phyloP scores from a whole-genome alignment of 768 basidiomycete genomes.

The Boletus bicolor region DNA sequence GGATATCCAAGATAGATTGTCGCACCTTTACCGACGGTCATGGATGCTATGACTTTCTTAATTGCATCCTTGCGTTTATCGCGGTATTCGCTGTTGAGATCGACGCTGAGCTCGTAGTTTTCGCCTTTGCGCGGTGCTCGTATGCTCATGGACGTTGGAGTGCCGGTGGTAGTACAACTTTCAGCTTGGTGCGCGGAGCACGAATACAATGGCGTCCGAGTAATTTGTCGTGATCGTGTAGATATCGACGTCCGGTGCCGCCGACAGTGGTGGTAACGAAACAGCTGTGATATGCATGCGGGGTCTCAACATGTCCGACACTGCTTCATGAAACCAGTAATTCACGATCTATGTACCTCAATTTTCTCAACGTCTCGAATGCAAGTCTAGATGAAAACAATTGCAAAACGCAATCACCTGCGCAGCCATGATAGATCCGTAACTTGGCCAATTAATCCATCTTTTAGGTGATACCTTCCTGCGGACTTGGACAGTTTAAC shows the following conservation, averaged over 20 bases:
- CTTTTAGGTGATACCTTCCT: no score
- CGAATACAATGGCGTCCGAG: neutral
- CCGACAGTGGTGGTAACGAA: neutral
- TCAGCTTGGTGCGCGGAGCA: neutral
- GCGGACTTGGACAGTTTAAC: no score
- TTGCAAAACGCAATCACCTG: neutral
- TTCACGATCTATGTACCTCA: neutral
- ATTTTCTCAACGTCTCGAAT: neutral
- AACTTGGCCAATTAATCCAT: no score
- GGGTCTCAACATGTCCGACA: neutral
- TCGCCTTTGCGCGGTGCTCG: constrained; percentile 77
- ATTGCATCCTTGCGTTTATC: constrained; percentile 98
- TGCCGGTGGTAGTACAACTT: constrained; percentile 2
- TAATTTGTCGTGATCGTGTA: neutral
- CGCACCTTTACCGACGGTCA: constrained; percentile 97
- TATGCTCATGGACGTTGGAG: constrained; percentile 36
- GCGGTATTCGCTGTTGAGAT: constrained; percentile 95
- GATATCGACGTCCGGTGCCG: neutral
- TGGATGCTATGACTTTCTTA: constrained; percentile 95
- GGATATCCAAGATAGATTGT: constrained; percentile 3
- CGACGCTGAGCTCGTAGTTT: constrained; percentile 95
- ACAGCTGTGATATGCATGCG: neutral
- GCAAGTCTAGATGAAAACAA: no score
- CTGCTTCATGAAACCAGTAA: no score
- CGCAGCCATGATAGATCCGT: neutral